Conservation (phyloP, 352 stramenopile species). For the Globisporangium camurandrum region DNA sequence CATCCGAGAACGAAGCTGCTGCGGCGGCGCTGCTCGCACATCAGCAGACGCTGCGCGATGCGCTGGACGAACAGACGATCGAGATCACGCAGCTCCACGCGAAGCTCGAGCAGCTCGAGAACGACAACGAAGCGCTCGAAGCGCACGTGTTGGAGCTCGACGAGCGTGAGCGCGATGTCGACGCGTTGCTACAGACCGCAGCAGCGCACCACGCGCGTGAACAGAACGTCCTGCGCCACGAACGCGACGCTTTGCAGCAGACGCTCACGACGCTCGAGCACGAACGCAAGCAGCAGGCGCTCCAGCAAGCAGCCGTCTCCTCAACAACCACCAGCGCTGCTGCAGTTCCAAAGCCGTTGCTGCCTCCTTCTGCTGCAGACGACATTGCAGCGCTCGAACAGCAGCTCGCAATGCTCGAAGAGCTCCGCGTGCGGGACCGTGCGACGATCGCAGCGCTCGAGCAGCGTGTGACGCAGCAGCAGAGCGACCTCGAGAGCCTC, state of each 20-base stretch:
- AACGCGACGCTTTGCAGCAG: conserved; percentile 30
- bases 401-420: conserved; percentile 58
- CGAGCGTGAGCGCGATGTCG: conserved; percentile 50
- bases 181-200: conserved; percentile 37
- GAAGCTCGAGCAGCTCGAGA: conserved; percentile 42
- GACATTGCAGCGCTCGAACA: conserved; percentile 39
- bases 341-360: conserved; percentile 1
- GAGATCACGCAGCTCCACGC: conserved; percentile 56
- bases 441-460: conserved; percentile 50
- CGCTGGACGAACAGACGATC: conserved; percentile 56
- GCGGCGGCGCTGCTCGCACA: conserved; percentile 43
- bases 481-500: conserved; percentile 50
- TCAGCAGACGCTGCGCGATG: conserved; percentile 38
- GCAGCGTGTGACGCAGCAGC: conserved; percentile 44
- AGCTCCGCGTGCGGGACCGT: conserved; percentile 58
- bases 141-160: conserved; percentile 72
- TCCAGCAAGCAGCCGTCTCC: too few relatives aligned
- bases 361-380: neutral
- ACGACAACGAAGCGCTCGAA: conserved; percentile 46
- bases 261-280: conserved; percentile 14
- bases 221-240: conserved; percentile 29
- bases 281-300: conserved; percentile 24
- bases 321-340: too few relatives aligned
- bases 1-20: conserved; percentile 35
- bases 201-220: conserved; percentile 51